Evolutionary conservation across 805 yeast genomes (phyloP).

Genomic region (Candida palmyrensis): DNA sequence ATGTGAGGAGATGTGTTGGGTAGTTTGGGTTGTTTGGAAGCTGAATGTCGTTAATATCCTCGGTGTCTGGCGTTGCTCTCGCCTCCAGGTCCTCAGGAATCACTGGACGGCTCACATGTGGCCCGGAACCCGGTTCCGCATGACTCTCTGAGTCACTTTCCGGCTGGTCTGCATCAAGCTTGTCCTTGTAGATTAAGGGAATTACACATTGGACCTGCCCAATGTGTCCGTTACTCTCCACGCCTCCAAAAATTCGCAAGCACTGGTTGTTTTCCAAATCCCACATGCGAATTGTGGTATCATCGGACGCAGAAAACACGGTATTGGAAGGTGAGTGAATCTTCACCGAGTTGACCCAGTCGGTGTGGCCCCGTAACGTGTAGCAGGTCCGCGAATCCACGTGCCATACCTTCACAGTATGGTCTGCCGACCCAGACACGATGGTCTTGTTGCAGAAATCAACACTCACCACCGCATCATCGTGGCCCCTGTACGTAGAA

Average conservation of each 20-base stretch:
- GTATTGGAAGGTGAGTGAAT: conserved; percentile 76
- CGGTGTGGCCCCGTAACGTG: conserved; percentile 89
- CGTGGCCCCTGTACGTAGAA: conserved; percentile 90
- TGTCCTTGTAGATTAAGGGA: conserved; percentile 71
- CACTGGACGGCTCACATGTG: conserved; percentile 1
- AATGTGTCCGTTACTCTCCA: conserved; percentile 74
- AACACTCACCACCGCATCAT: conserved; percentile 76
- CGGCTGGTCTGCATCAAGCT: conserved; percentile 41
- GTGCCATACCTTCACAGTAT: conserved; percentile 93
- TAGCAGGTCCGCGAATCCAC: conserved; percentile 90
- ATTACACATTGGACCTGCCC: conserved; percentile 93
- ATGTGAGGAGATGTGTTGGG: conserved; percentile 82
- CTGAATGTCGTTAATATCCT: conserved; percentile 9
- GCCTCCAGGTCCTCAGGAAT: conserved; percentile 6
- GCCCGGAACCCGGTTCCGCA: conserved; percentile 5
- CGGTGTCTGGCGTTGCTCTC: conserved; percentile 8
- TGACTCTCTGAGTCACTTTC: conserved; percentile 35
- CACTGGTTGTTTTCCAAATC: conserved; percentile 78
- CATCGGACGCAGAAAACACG: conserved; percentile 85
- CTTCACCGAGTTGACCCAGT: conserved; percentile 87
- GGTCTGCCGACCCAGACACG: conserved; percentile 91
- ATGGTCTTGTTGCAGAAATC: conserved; percentile 77
- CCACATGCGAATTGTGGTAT: conserved; percentile 93
- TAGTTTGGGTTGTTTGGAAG: conserved; percentile 28
- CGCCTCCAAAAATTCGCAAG: conserved; percentile 72